These are phyloP conservation scores for Angophora floribunda DNA, from an alignment of 345 rosid species.

Conservation along the genomic window DNA sequence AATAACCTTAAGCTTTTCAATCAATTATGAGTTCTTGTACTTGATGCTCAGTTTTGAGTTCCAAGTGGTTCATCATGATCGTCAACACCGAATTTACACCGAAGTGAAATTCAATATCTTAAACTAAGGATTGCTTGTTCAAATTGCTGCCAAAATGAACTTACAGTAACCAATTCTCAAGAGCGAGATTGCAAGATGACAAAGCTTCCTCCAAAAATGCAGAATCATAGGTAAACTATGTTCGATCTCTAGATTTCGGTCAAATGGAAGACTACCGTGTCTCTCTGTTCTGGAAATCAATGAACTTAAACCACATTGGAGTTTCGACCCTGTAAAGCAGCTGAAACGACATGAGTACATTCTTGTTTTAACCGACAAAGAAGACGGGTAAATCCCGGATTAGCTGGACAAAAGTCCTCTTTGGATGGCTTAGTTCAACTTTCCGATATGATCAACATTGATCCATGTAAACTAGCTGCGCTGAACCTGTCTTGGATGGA, in stretches of 20 bases:
- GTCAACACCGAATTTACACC: neutral
- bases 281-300: too few relatives aligned
- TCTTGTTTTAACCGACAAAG: neutral
- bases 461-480: neutral
- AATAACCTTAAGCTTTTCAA: neutral
- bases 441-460: neutral
- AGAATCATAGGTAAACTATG: neutral
- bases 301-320: neutral
- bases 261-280: neutral
- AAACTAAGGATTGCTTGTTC: neutral
- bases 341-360: neutral
- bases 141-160: neutral
- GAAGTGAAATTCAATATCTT: neutral
- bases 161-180: neutral
- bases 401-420: neutral
- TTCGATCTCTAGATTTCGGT: neutral
- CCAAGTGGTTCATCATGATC: neutral
- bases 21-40: neutral
- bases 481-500: neutral
- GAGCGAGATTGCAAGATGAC: neutral
- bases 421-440: neutral
- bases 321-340: too few relatives aligned
- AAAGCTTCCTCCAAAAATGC: neutral
- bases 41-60: neutral
- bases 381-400: neutral